Evolutionary conservation across 805 yeast genomes (phyloP), one percentile per base, ranked within the genome.

Genomic region (Myxozyma melibiosi): DNA sequence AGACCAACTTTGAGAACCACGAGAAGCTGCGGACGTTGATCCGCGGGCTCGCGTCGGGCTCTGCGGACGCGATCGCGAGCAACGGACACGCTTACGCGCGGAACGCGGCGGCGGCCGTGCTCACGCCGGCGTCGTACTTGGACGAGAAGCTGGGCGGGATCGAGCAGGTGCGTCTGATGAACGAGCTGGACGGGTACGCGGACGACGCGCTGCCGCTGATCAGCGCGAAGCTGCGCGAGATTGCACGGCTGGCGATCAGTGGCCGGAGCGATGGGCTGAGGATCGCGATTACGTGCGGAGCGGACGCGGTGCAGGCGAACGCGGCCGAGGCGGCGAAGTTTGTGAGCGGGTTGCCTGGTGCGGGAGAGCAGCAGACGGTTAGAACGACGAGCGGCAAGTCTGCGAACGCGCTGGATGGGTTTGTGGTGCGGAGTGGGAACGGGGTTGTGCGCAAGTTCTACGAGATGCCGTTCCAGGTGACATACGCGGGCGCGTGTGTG

Each of bases 61-160:
- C 88, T 67, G 75, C 89, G 55, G 84, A 91, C 66, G 76, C 80
- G 5, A 83, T 94, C 50, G 91, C 96, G 8, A 94, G 91, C 55
- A 77, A 86, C 54, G 99, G 99, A 0, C 97, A 94, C 68, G 75
- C 85, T 1, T 91, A 80, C 72, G 96, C 98, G 2, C 79, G 83
- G 64, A 76, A 83, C 4, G 80, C 76, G 65, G 84, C 96, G 1
- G 76, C 82, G 24, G 79, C 96, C 0, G 78, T 80, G 28, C 71
- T 90, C 2, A 83, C 90, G 1, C 74, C 80, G 0, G 77, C 83
- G 18, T 82, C 82, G 52, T 77, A 83, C 4, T 76, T 90, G 18
- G 76, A 77, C 52, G 95, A 92, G 66, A 67, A 74, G 8, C 71
- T 90, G 14, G 73, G 79, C 34, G 98, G 98, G n/a, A 75, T 94